Percentiles rank a stretch among this genome's conserved stretches.
Conservation (phyloP, 2,329 filamentous ascomycete genomes). For the Xylogone sp. region DNA sequence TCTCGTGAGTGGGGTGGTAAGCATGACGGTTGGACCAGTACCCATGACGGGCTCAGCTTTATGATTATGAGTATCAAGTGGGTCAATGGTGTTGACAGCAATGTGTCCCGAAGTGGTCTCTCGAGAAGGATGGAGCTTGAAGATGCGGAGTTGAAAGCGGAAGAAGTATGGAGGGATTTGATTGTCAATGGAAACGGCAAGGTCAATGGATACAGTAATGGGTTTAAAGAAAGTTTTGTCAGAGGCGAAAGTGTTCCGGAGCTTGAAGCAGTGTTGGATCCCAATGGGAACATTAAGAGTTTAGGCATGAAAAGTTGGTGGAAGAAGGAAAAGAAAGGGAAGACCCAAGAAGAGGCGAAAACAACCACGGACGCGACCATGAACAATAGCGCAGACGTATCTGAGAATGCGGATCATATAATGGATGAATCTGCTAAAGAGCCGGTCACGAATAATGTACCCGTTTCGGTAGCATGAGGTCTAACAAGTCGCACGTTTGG, state of each 20-base stretch:
- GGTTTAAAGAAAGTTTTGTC: constrained; percentile 14
- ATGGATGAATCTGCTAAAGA: not conserved
- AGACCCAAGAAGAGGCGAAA: not conserved
- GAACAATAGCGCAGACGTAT: too few relatives aligned
- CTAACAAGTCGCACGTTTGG: not conserved
- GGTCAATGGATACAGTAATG: constrained; percentile 1
- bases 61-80: constrained; percentile 79
- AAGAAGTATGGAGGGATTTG: constrained; percentile 9
- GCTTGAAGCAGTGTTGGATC: not conserved
- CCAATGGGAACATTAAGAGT: constrained; percentile 14
- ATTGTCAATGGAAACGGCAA: constrained; percentile 8
- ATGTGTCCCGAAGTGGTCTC: constrained; percentile 38
- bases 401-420: not conserved
- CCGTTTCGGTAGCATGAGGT: not conserved
- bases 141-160: constrained; percentile 16
- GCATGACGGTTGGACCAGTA: constrained; percentile 30
- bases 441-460: not conserved
- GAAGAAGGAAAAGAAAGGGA: constrained; percentile 6
- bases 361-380: not conserved
- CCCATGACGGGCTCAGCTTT: constrained; percentile 66
- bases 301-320: constrained; percentile 22
- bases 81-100: constrained; percentile 68
- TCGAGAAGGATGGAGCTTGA: constrained; percentile 28
- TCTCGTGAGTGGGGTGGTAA: constrained; percentile 73
- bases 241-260: constrained; percentile 8